Conservation (phyloP, 1,284 basidiomycete genomes). For the Tetrapyrgos nigripes region DNA sequence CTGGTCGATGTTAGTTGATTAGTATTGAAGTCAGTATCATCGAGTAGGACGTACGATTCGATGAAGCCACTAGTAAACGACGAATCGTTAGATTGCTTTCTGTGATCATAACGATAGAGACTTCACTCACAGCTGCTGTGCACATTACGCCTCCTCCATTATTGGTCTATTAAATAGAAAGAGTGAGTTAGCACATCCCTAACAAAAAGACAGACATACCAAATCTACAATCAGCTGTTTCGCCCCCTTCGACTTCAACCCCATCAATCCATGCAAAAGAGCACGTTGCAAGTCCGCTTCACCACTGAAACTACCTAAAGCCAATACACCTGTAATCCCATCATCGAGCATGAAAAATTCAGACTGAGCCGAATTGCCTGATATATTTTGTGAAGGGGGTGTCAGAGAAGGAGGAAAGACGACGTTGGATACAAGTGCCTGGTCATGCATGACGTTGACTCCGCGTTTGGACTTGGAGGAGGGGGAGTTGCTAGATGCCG, state of each 20-base stretch:
- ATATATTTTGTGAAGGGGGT: slow-evolving; percentile 45
- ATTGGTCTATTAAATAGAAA: slow-evolving; percentile 47
- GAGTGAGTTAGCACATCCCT: slow-evolving; percentile 2
- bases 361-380: slow-evolving; percentile 54
- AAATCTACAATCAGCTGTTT: slow-evolving; percentile 64
- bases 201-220: slow-evolving; percentile 38
- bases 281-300: slow-evolving; percentile 45
- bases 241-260: slow-evolving; percentile 56
- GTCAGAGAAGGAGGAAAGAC: slow-evolving; percentile 53
- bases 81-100: no score
- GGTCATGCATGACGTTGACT: no score
- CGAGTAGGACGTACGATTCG: background rate
- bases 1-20: slow-evolving; percentile 59
- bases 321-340: slow-evolving; percentile 60
- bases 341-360: slow-evolving; percentile 63
- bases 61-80: no score
- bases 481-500: no score
- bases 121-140: slow-evolving; percentile 62
- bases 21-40: background rate
- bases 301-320: slow-evolving; percentile 66
- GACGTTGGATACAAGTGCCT: slow-evolving; percentile 50
- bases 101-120: no score
- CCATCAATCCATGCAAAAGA: slow-evolving; percentile 54
- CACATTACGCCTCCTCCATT: slow-evolving; percentile 71
- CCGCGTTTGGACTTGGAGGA: no score